These are phyloP conservation scores for Chytriomyces confervae DNA, from an alignment of 192 early-diverging fungal species.

Conservation along the genomic window DNA sequence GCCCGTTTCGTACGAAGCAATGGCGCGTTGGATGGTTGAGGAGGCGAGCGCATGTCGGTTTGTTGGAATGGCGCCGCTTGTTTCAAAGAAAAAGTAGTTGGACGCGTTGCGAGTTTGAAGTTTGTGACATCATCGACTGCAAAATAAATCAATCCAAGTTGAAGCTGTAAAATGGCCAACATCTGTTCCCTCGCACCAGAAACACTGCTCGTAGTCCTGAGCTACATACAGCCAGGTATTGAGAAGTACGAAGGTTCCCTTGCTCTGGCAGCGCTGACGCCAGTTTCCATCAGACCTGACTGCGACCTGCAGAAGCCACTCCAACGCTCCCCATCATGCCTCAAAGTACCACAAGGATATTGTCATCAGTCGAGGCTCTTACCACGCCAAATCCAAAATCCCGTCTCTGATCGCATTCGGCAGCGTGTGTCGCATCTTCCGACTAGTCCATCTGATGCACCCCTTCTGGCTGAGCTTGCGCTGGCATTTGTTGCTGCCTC, in stretches of 20 bases:
- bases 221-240: slow-evolving; percentile 10
- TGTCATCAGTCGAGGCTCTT: neutral
- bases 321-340: neutral
- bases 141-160: no score
- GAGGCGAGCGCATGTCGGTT: neutral
- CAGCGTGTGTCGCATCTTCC: neutral
- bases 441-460: neutral
- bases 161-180: neutral
- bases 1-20: slow-evolving; percentile 1
- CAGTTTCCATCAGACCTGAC: neutral
- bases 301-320: neutral
- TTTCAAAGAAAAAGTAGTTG: neutral
- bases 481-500: slow-evolving; percentile 13
- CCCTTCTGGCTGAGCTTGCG: slow-evolving; percentile 1
- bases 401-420: slow-evolving; percentile 3
- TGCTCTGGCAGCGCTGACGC: neutral
- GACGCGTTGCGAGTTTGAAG: no score
- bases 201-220: slow-evolving; percentile 4
- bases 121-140: no score
- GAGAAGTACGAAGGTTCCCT: slow-evolving; percentile 7
- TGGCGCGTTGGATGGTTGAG: neutral
- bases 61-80: neutral
- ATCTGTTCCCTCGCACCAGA: slow-evolving; percentile 1
- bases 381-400: neutral
- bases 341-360: neutral